Evolutionary conservation across 208 protist species (phyloP), one percentile per base, ranked within the genome.

Genomic region (Novymonas esmeraldas): DNA sequence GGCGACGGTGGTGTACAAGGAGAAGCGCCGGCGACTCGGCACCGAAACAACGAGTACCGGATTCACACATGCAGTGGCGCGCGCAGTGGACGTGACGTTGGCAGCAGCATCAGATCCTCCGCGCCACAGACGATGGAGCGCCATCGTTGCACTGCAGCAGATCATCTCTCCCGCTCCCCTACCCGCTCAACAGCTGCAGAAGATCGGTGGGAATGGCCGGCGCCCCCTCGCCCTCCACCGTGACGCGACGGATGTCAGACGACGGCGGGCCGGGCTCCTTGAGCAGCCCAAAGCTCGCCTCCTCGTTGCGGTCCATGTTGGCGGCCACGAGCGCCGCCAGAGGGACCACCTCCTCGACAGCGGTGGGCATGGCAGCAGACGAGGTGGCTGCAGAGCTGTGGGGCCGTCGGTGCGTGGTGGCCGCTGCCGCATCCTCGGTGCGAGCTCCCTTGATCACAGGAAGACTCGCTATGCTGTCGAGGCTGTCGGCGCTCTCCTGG

Each of bases 121-220:
- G n/a, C n/a, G n/a, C n/a, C n/a, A n/a, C n/a, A n/a, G n/a, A n/a
- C n/a, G n/a, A n/a, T n/a, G n/a, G n/a, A n/a, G n/a, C n/a, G n/a
- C n/a, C n/a, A n/a, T n/a, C n/a, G n/a, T n/a, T n/a, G n/a, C n/a
- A n/a, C 49, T 28, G 49, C 49, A 34, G 26, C 2, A n/a, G 5
- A 34, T 33, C 14, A 20, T 20, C 28, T 67, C 41, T 36, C 18
- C 4, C 26, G 51, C 9, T 24, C 29, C 20, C 24, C 64, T 57
- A 90, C 13, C 69, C 81, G 42, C 76, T 91, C 18, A 95, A 73
- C 11, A 95, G 71, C 64, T 94, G 71, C 76, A 96, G 81, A 29
- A 96, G 78, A 38, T 87, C 75, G 13, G 79, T 89, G 9, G 88
- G 88, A 64, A 96, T 83, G 0, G 86, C 73, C 6, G 90, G 90